These are phyloP conservation scores for Spinellus fusiger DNA, from an alignment of 192 early-diverging fungal species.

Conservation along the genomic window DNA sequence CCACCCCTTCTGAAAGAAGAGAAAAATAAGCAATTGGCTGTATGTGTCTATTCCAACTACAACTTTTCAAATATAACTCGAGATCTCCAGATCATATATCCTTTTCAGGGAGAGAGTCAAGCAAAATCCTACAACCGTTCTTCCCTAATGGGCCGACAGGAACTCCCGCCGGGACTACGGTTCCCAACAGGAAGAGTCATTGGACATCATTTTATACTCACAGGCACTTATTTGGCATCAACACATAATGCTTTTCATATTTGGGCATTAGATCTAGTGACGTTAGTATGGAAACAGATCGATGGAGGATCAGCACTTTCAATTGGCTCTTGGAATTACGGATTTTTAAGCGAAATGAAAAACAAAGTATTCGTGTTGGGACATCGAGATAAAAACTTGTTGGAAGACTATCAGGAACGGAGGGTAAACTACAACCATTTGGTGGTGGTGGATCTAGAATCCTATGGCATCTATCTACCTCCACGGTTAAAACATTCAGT, in stretches of 20 bases:
- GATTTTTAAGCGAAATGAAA: constrained; percentile 50
- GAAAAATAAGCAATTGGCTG: constrained; percentile 30
- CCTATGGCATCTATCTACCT: constrained; percentile 58
- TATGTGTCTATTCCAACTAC: constrained; percentile 78
- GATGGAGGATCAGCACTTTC: constrained; percentile 60
- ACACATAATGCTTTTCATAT: constrained; percentile 61
- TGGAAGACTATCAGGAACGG: constrained; percentile 73
- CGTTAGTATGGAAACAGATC: constrained; percentile 59
- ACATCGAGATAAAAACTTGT: constrained; percentile 57
- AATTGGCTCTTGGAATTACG: constrained; percentile 75
- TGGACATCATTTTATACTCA: constrained; percentile 61
- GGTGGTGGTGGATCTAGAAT: constrained; percentile 62
- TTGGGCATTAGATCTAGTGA: constrained; percentile 61
- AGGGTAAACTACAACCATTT: constrained; percentile 75
- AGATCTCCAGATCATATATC: constrained; percentile 63
- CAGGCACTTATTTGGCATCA: constrained; percentile 67
- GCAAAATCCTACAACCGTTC: constrained; percentile 61
- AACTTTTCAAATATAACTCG: constrained; percentile 73
- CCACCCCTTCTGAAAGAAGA: constrained; percentile 23
- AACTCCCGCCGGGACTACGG: constrained; percentile 65
- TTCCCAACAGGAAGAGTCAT: constrained; percentile 71
- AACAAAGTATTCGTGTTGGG: constrained; percentile 71
- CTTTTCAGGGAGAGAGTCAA: constrained; percentile 33
- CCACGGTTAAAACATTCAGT: constrained; percentile 42
- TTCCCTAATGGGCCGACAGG: constrained; percentile 48